These are phyloP conservation scores for Trichomonas tenax DNA, from an alignment of 208 protist genomes.

Conservation along the genomic window DNA sequence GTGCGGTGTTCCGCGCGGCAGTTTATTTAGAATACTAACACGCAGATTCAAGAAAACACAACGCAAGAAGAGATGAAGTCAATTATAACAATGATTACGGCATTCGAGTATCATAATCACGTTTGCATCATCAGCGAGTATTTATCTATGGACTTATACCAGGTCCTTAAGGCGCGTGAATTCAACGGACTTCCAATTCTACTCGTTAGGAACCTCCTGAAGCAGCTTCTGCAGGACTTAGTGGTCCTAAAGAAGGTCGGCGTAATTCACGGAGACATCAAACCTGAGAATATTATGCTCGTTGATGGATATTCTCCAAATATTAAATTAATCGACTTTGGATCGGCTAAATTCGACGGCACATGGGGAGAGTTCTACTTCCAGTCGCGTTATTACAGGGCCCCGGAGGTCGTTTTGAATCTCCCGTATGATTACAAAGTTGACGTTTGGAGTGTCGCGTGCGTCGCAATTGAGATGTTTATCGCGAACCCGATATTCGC, in stretches of 20 bases:
- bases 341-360: constrained; percentile 66
- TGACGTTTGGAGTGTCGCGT: constrained; percentile 86
- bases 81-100: neutral
- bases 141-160: neutral
- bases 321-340: constrained; percentile 96
- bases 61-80: neutral
- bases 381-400: constrained; percentile 71
- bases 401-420: constrained; percentile 61
- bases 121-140: neutral
- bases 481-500: constrained; percentile 82
- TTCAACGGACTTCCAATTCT: neutral
- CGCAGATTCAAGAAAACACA: neutral
- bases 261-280: constrained; percentile 1
- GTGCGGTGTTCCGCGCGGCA: neutral
- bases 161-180: neutral
- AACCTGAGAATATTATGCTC: constrained; percentile 18
- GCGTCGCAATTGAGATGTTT: constrained; percentile 91
- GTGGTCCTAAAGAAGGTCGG: neutral
- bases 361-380: constrained; percentile 70
- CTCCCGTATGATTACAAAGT: constrained; percentile 9
- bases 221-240: neutral
- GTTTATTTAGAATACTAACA: neutral
- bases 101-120: neutral
- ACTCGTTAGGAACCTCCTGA: neutral
- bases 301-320: neutral